Percentiles rank a stretch among this genome's conserved stretches.
Evolutionary conservation across 441 rosid genomes (phyloP).

Genomic region (Gossypium laxum): DNA sequence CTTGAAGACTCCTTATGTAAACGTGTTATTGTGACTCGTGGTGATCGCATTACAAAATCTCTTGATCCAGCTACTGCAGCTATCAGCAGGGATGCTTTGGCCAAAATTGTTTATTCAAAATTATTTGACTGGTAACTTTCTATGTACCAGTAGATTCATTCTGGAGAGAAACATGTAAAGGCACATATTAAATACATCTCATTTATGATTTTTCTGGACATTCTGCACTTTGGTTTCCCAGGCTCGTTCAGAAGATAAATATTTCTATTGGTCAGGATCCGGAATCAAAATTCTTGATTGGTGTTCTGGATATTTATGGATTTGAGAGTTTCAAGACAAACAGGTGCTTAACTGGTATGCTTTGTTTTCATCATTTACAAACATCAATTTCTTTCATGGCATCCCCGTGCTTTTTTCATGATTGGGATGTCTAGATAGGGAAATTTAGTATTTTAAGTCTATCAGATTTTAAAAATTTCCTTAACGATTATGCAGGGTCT

Average conservation of each 20-base stretch:
- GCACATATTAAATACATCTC: not conserved
- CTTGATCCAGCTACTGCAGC: constrained; percentile 81
- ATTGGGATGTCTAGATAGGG: constrained; percentile 16
- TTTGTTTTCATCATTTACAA: constrained; percentile 47
- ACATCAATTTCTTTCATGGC: constrained; percentile 28
- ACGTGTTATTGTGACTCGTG: constrained; percentile 90
- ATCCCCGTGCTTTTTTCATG: constrained; percentile 18
- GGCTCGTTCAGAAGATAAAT: constrained; percentile 85
- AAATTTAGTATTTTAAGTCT: not conserved
- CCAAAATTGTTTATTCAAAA: constrained; percentile 79
- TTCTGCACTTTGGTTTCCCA: constrained; percentile 27
- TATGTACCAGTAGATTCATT: not conserved
- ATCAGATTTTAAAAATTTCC: not conserved
- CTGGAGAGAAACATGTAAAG: not conserved
- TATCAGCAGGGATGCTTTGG: constrained; percentile 82
- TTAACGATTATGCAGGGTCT: not conserved
- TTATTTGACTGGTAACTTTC: constrained; percentile 83
- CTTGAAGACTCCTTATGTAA: constrained; percentile 80
- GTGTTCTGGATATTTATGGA: constrained; percentile 81
- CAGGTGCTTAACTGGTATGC: constrained; percentile 97
- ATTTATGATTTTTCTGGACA: constrained; percentile 9
- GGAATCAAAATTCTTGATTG: constrained; percentile 67
- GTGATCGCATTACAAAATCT: constrained; percentile 77
- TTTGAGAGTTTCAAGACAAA: constrained; percentile 96
- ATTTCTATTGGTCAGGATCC: constrained; percentile 85